A percentile compares a stretch with the other conserved stretches of the same genome.
Conservation (phyloP, 345 rosid genomes). For the Limnanthes douglasii region DNA sequence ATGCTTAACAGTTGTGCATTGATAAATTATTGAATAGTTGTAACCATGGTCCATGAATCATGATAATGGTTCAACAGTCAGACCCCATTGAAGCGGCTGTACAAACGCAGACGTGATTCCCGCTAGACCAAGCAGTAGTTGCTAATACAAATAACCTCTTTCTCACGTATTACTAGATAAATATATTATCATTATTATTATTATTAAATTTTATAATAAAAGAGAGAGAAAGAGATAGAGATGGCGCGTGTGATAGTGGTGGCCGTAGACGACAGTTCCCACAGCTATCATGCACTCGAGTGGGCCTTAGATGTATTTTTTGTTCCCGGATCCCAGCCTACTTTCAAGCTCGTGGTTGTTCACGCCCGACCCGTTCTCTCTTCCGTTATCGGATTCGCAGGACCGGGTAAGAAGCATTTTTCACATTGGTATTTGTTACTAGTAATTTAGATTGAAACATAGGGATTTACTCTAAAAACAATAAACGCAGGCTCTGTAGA, state of each 20-base stretch:
- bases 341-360: constrained; percentile 31
- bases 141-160: no score
- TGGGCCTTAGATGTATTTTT: constrained; percentile 45
- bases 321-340: constrained; percentile 13
- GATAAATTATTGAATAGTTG: no score
- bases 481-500: constrained; percentile 9
- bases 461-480: not conserved
- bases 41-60: no score
- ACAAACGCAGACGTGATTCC: no score
- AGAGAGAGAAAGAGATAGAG: not conserved
- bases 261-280: constrained; percentile 34
- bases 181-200: no score
- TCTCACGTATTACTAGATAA: no score
- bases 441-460: not conserved
- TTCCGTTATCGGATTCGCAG: constrained; percentile 18
- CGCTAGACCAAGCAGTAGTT: no score
- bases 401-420: constrained; percentile 15
- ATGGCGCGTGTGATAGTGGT: constrained; percentile 24
- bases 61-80: no score
- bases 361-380: constrained; percentile 29
- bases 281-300: constrained; percentile 35
- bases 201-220: no score
- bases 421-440: not conserved
- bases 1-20: no score
- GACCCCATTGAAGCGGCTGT: no score